Base-by-base conservation (phyloP, 1,284 basidiomycete species). In the Melanopsichium pennsylvanicum region DNA sequence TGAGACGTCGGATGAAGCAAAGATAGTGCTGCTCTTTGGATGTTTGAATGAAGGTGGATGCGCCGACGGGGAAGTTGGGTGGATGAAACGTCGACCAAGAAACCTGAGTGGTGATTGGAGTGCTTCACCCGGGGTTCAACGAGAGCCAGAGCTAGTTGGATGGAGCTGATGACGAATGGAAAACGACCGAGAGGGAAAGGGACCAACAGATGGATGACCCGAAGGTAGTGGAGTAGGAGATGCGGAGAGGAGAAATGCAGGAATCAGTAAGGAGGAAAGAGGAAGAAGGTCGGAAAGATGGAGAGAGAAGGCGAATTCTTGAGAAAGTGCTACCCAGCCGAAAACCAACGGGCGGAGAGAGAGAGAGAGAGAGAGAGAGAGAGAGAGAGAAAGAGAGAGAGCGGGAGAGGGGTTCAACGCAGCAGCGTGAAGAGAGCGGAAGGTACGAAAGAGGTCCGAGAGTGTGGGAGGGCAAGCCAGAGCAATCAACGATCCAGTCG, bases 361-460 rank as follows among this genome's bases (percentile, higher is more conserved):
- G 32, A 31, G 23, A n/a, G 31, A 19, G 31, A 50, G 40, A 29
- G 21, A 22, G 12, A 27, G 45, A 48, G 29, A 16, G 11, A 45
- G 43, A 44, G 43, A 38, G n/a, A 31, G 26, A 15, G 40, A 26
- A 26, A 22, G 32, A 42, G 33, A 35, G n/a, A 34, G 7, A n/a
- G 48, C 26, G 18, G 13, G 18, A 62, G 52, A 55, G 52, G 59
- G 51, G 52, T 51, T 29, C 42, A 31, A 45, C 42, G 52, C 59
- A 62, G 27, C 27, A n/a, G n/a, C n/a, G n/a, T n/a, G n/a, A n/a
- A n/a, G n/a, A n/a, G n/a, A n/a, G n/a, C n/a, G n/a, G n/a, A n/a
- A n/a, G n/a, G n/a, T n/a, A n/a, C n/a, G n/a, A n/a, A n/a, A n/a
- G n/a, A n/a, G n/a, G n/a, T n/a, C n/a, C n/a, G n/a, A n/a, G n/a